Base-by-base conservation (phyloP, 2,329 filamentous ascomycete species). In the Penicillium palitans region DNA sequence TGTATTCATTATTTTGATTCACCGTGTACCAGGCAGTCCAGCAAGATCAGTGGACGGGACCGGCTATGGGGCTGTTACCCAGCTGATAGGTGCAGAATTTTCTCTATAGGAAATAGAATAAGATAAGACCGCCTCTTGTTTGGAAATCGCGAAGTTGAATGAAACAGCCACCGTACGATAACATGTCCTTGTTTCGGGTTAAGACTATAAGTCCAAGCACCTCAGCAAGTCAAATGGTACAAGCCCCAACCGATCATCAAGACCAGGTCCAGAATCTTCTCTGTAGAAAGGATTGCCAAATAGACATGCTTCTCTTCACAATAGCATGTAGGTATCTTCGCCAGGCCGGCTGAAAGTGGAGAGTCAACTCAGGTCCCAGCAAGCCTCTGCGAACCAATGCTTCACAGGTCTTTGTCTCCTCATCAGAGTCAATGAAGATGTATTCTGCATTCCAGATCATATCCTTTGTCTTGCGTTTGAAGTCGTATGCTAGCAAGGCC, bases 381-480 rank as follows among this genome's bases (percentile, higher is more conserved):
- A 63, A 60, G 25, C 61, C 61, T 60, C 25, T 55, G 40, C 46
- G 40, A 41, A 61, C 40, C 42, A 63, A 48, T 33, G 40, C 57
- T 45, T 60, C 37, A 44, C 53, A 63, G 40, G 56, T 54, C 46
- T 58, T 61, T 45, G 6, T 50, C 61, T 61, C 61, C 40, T 55
- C 55, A 33, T 4, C 25, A 56, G 52, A 61, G 35, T 61, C 54
- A 55, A 61, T 61, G 12, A 35, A 37, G 52, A 44, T 51, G 24
- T 63, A 58, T 61, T 63, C 40, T 61, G 57, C 41, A 50, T 58
- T 52, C 17, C 1, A 33, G 17, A 5, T 29, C 40, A 64, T 58
- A 49, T 57, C 50, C 52, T 60, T 61, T 45, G 58, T 66, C 48
- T 62, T 67, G 52, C 61, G 55, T 33, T 62, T 63, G 44, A 63